phyloP scores from a whole-genome alignment of 2,329 filamentous ascomycete genomes.

The Talaromyces sp. region DNA sequence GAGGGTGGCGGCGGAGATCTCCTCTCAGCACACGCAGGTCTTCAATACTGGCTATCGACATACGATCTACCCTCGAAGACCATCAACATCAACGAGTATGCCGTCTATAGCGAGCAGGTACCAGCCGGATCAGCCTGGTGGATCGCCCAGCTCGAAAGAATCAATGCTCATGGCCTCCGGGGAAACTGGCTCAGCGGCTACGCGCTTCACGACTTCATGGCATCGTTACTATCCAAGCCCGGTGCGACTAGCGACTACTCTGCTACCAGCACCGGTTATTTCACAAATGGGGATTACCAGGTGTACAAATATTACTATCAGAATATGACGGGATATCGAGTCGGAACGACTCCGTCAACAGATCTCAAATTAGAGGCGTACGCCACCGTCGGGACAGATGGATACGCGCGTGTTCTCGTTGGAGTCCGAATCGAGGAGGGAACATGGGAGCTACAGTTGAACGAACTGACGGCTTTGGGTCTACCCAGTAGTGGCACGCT shows the following conservation, averaged over 20 bases:
- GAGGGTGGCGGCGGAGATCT: conserved; percentile 7
- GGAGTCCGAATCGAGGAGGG: conserved; percentile 32
- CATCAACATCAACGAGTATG: conserved; percentile 52
- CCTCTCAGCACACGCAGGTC: background rate
- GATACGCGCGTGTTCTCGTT: conserved; percentile 34
- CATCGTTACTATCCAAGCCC: conserved; percentile 29
- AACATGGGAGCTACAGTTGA: conserved; percentile 35
- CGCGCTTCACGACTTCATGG: conserved; percentile 42
- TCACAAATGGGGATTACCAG: conserved; percentile 43
- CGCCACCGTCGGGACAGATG: conserved; percentile 31
- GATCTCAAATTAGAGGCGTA: conserved; percentile 41
- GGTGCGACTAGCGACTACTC: conserved; percentile 24
- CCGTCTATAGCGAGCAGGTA: conserved; percentile 38
- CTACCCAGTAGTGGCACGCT: conserved; percentile 32
- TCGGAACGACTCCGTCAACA: conserved; percentile 33
- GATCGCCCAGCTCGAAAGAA: conserved; percentile 47
- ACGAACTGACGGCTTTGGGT: conserved; percentile 32
- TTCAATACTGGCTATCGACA: conserved; percentile 4
- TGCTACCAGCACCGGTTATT: conserved; percentile 34
- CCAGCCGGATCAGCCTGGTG: conserved; percentile 44
- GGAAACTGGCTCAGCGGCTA: conserved; percentile 45
- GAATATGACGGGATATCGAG: conserved; percentile 44
- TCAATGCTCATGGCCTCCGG: conserved; percentile 40
- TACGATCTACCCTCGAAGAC: conserved; percentile 33
- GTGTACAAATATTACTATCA: conserved; percentile 49